These are phyloP conservation scores for Kitagawia praeruptora DNA, from an alignment of 129 eudicot genomes.

Conservation along the genomic window DNA sequence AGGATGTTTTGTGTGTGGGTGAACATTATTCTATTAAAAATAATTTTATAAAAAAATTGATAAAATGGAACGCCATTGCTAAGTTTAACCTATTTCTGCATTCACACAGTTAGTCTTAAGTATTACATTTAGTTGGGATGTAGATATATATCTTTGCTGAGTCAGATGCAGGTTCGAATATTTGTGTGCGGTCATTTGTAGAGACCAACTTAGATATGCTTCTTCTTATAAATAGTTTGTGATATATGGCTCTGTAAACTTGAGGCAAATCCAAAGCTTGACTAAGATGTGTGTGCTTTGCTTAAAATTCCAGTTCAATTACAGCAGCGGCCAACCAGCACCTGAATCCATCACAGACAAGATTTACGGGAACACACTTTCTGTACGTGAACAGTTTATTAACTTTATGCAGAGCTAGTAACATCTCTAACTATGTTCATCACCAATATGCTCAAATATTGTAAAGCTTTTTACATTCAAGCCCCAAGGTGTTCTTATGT, in stretches of 20 bases:
- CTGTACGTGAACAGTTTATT: constrained; percentile 42
- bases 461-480: neutral
- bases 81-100: neutral
- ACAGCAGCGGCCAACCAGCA: constrained; percentile 99
- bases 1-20: neutral
- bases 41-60: neutral
- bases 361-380: constrained; percentile 86
- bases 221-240: neutral
- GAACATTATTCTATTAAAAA: neutral
- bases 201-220: neutral
- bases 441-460: neutral
- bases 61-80: neutral
- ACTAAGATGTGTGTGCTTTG: constrained; percentile 15
- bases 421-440: neutral
- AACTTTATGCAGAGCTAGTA: neutral
- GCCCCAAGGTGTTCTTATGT: neutral
- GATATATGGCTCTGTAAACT: neutral
- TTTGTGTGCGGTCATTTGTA: neutral
- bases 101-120: neutral
- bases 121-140: neutral
- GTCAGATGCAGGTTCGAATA: neutral
- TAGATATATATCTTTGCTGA: neutral
- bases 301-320: constrained; percentile 60
- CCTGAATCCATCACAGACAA: constrained; percentile 95
- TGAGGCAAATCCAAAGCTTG: constrained; percentile 6